phyloP scores from a whole-genome alignment of 106 monocot species.

The Platanthera zijinensis region DNA sequence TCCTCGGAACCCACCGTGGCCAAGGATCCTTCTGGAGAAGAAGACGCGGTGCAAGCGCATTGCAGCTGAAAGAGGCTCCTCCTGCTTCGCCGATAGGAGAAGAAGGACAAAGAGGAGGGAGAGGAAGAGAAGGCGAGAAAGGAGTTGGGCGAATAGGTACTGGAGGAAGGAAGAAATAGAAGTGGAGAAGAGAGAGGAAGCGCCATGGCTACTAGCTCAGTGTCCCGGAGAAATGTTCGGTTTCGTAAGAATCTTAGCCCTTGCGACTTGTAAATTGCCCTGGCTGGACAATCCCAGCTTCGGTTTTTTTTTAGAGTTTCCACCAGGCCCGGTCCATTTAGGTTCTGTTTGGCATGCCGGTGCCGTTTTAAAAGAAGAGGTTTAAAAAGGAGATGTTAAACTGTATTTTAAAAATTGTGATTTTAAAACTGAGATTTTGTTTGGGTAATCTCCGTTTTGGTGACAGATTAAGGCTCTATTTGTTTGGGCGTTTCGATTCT shows the following conservation, averaged over 20 bases:
- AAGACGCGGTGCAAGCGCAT: background rate
- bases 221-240: background rate
- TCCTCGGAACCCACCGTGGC: background rate
- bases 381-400: too few species aligned
- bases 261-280: background rate
- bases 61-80: background rate
- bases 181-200: background rate
- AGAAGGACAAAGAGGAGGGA: background rate
- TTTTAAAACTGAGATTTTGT: too few species aligned
- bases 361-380: too few species aligned
- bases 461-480: too few species aligned
- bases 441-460: too few species aligned
- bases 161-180: background rate
- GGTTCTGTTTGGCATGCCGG: too few species aligned
- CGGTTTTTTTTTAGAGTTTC: too few species aligned
- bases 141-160: background rate
- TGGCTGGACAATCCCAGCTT: too few species aligned
- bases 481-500: too few species aligned
- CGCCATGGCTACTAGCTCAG: background rate
- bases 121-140: background rate
- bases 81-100: background rate
- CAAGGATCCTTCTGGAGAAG: background rate
- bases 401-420: too few species aligned
- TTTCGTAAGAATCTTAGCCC: too few species aligned
- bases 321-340: too few species aligned